These are phyloP conservation scores for Phytophthora quininea DNA, from an alignment of 352 stramenopile species.

Conservation along the genomic window DNA sequence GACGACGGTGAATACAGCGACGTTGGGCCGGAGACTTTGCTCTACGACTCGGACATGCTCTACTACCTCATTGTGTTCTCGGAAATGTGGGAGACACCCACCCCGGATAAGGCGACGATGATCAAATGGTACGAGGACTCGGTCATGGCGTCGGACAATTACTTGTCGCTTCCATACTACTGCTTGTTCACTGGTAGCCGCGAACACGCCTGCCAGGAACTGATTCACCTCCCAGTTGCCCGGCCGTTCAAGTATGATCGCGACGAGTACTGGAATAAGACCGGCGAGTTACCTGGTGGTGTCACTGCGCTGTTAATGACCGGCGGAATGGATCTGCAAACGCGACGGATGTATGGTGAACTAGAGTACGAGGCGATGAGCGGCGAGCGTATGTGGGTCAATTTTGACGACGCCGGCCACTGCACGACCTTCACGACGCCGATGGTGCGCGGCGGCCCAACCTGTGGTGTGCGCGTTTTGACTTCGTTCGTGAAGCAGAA, in stretches of 20 bases:
- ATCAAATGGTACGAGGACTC: slow-evolving; percentile 64
- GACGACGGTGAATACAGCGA: slow-evolving; percentile 26
- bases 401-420: slow-evolving; percentile 73
- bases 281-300: slow-evolving; percentile 44
- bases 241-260: slow-evolving; percentile 55
- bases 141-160: slow-evolving; percentile 74
- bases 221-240: slow-evolving; percentile 48
- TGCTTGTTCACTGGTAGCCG: slow-evolving; percentile 73
- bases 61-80: slow-evolving; percentile 85
- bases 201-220: slow-evolving; percentile 60
- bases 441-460: slow-evolving; percentile 40
- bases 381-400: slow-evolving; percentile 64
- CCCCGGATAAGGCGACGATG: slow-evolving; percentile 57
- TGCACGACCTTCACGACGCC: slow-evolving; percentile 85
- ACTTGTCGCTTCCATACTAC: slow-evolving; percentile 72
- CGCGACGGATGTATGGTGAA: slow-evolving; percentile 51
- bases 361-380: slow-evolving; percentile 55
- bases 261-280: slow-evolving; percentile 77
- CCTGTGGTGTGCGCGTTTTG: slow-evolving; percentile 74
- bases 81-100: slow-evolving; percentile 73
- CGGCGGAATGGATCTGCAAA: slow-evolving; percentile 64
- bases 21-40: slow-evolving; percentile 48
- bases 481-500: slow-evolving; percentile 67
- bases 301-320: slow-evolving; percentile 61
- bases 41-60: slow-evolving; percentile 75